Percentiles rank a stretch among this genome's conserved stretches.
These are phyloP conservation scores for Cytauxzoon felis DNA, from an alignment of 169 alveolate genomes.

Conservation along the genomic window DNA sequence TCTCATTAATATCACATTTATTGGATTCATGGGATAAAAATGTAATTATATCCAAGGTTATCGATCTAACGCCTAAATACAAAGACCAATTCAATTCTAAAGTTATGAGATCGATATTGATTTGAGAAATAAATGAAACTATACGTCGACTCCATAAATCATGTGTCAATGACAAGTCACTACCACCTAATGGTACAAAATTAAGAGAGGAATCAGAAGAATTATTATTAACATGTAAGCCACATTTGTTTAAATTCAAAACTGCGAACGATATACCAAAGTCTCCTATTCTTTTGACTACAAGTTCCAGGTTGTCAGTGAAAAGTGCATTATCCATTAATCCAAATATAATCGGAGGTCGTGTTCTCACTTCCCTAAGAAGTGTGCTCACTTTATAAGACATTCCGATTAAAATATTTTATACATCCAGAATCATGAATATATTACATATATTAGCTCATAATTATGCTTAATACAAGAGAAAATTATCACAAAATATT, in stretches of 20 bases:
- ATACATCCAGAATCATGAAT: no score
- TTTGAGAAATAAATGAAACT: slow-evolving; percentile 23
- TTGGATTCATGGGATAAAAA: background rate
- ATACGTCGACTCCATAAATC: slow-evolving; percentile 56
- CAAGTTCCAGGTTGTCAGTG: slow-evolving; percentile 23
- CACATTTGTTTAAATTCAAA: slow-evolving; percentile 29
- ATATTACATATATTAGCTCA: no score
- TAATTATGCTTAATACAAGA: no score
- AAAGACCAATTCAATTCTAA: slow-evolving; percentile 49
- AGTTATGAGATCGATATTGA: slow-evolving; percentile 16
- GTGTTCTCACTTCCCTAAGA: no score
- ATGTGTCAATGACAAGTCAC: slow-evolving; percentile 52
- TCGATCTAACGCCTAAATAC: slow-evolving; percentile 32
- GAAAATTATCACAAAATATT: no score
- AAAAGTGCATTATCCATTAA: slow-evolving; percentile 20
- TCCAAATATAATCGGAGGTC: slow-evolving; percentile 54
- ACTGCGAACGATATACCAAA: slow-evolving; percentile 44
- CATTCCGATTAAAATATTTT: no score
- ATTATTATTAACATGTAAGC: background rate
- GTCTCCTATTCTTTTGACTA: slow-evolving; percentile 34
- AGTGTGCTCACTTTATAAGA: no score
- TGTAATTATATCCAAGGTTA: slow-evolving; percentile 4
- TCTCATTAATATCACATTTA: slow-evolving; percentile 1
- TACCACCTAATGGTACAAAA: slow-evolving; percentile 54
- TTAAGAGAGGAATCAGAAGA: background rate